Evolutionary conservation across 2,329 filamentous ascomycete genomes (phyloP).

Genomic region (Hymenoscyphus fraxineus): DNA sequence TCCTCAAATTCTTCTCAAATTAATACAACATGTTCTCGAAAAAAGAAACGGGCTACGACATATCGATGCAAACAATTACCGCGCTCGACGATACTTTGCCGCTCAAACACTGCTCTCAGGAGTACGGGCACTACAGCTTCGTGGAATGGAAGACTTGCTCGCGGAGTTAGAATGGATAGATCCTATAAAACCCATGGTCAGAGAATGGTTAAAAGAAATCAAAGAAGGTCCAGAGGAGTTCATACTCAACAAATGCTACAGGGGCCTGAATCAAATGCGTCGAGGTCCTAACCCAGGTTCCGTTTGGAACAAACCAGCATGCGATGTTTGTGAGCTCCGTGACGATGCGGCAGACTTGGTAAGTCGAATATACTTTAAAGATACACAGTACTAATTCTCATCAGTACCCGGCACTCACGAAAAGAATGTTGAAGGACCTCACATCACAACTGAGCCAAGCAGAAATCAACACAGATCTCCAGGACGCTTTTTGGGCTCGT

Average conservation of each 20-base stretch:
- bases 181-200: neutral
- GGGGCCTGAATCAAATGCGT: neutral
- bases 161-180: neutral
- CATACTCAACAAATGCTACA: neutral
- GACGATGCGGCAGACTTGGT: neutral
- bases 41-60: neutral
- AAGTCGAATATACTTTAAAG: neutral
- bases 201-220: neutral
- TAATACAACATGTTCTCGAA: neutral
- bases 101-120: neutral
- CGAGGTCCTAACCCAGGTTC: neutral
- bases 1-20: neutral
- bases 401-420: neutral
- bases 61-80: neutral
- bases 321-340: neutral
- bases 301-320: slow-evolving; percentile 2
- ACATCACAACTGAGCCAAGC: neutral
- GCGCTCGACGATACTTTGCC: neutral
- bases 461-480: neutral
- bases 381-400: neutral
- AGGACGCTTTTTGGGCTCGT: neutral
- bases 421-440: neutral
- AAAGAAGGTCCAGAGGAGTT: neutral
- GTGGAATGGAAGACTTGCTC: neutral
- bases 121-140: neutral